Conservation (phyloP, 768 basidiomycete genomes). For the Pulveroboletus frians region DNA sequence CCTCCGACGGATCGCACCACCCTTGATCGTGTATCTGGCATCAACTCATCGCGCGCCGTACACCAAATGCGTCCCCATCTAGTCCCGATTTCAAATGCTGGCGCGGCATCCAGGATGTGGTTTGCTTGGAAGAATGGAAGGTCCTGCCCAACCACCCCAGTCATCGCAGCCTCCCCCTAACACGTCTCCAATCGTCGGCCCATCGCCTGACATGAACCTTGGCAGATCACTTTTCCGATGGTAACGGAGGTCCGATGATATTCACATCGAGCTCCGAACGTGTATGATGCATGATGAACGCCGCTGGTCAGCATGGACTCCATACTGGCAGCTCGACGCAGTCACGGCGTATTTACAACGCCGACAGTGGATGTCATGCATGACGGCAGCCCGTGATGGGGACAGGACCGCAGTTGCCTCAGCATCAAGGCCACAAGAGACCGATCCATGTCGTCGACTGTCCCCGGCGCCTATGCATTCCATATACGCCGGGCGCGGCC, state of each 20-base stretch:
- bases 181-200: neutral
- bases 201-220: conserved; percentile 6
- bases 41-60: conserved; percentile 1
- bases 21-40: conserved; percentile 9
- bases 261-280: neutral
- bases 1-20: conserved; percentile 5
- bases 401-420: conserved; percentile 1
- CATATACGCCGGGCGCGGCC: too few relatives aligned
- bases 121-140: neutral
- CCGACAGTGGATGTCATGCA: conserved; percentile 13
- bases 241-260: neutral
- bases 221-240: conserved; percentile 1
- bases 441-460: conserved; percentile 7
- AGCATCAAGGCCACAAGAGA: neutral
- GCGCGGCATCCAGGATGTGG: conserved; percentile 3
- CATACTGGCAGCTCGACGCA: conserved; percentile 6
- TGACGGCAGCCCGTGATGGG: conserved; percentile 1
- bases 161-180: neutral
- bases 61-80: conserved; percentile 4
- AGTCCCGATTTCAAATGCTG: conserved; percentile 4
- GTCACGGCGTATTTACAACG: conserved; percentile 13
- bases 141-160: neutral
- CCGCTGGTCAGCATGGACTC: neutral
- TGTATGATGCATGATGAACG: neutral
- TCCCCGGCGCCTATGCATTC: neutral